Base-by-base conservation (phyloP, 169 alveolate genomes). In the Cryptosporidium baileyi region DNA sequence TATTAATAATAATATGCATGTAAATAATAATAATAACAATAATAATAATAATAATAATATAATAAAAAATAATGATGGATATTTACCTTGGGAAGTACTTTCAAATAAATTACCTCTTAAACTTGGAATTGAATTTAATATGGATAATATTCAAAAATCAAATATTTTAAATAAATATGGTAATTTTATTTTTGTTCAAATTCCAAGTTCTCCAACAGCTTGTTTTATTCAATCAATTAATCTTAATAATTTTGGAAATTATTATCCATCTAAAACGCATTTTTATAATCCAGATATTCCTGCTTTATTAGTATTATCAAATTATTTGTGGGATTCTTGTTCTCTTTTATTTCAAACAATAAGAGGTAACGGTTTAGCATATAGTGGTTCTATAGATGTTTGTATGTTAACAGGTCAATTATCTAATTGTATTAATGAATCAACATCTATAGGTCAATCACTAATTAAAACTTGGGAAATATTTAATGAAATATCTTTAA, bases 281-380 rank as follows among this genome's bases (percentile, higher is more conserved):
- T 74, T 74, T 28, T 74, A 54, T 47, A 74, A 74, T 57, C 85
- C 85, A 7, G 67, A 74, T 41, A 51, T 74, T 19, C 85, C 85
- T 36, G 49, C 85, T 28, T 59, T 74, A 19, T 61, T 51, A 9
- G 67, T 74, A 36, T 67, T 74, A 38, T 51, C 67, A 54, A 45
- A 28, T 54, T 74, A 74, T 54, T 61, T 74, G 7, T 74, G 85
- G 85, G 74, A 74, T 15, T 60, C 65, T 52, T 51, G 60, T 19
- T 51, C 74, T 36, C 85, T 57, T 7, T 67, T 74, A 19, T 74
- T 74, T 32, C 19, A 74, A 1, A 11, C 41, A 19, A 74, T 74
- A 2, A 51, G 85, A 19, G 85, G 85, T 4, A 74, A 30, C 13
- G 85, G 85, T 1, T 28, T 74, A 15, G 85, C 85, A 3, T 74